Evolutionary conservation across 2,329 filamentous ascomycete species (phyloP).

Genomic region (Emydomyces testavorans): DNA sequence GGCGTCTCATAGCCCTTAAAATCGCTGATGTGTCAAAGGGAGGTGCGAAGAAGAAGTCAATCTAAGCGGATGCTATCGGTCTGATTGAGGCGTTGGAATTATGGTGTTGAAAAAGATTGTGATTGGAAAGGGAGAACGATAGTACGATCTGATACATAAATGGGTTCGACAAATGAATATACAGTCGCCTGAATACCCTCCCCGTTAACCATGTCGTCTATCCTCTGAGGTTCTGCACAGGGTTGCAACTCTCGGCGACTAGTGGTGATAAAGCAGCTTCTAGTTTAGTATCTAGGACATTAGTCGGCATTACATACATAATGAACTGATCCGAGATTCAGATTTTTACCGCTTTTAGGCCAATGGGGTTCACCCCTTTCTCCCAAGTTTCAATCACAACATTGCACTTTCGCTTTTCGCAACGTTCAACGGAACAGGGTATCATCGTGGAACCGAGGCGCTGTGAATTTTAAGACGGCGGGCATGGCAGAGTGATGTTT

Average conservation of each 20-base stretch:
- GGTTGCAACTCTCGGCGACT: background rate
- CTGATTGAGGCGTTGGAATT: conserved; percentile 3
- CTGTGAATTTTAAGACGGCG: no score
- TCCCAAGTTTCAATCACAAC: no score
- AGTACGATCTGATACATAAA: background rate
- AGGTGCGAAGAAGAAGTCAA: conserved; percentile 35
- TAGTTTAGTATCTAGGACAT: background rate
- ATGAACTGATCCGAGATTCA: background rate
- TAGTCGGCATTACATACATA: background rate
- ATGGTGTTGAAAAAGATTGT: conserved; percentile 1
- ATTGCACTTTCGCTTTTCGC: no score
- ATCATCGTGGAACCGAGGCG: no score
- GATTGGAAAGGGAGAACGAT: background rate
- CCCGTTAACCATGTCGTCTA: background rate
- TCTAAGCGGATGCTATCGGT: conserved; percentile 22
- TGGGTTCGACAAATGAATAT: background rate
- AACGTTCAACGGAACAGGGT: no score
- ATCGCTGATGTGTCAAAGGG: conserved; percentile 37
- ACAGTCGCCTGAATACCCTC: background rate
- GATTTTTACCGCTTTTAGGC: background rate
- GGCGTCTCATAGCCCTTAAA: conserved; percentile 30
- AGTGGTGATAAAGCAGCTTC: background rate
- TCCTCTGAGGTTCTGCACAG: background rate
- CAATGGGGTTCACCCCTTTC: no score
- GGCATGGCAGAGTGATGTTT: no score